phyloP scores from a whole-genome alignment of 2,329 filamentous ascomycete species.

The Ophiostoma australiae region DNA sequence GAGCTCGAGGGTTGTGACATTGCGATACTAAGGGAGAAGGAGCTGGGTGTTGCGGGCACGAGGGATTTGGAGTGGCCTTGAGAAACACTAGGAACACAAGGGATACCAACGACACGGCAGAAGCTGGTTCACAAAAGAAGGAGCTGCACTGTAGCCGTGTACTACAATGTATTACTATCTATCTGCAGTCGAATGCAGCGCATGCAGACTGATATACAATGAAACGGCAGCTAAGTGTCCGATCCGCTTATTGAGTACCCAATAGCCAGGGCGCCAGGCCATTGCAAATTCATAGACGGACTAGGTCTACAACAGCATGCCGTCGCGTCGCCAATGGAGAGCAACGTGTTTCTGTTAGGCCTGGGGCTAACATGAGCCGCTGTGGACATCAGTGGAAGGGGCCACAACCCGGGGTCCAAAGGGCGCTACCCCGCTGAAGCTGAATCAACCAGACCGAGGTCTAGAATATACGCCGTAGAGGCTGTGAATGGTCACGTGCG shows the following conservation, averaged over 20 bases:
- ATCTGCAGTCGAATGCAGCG: background rate
- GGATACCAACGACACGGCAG: background rate
- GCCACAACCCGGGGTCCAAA: background rate
- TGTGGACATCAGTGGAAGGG: background rate
- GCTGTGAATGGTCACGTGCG: background rate
- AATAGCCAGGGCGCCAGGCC: background rate
- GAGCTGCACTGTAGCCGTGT: background rate
- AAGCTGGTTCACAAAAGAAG: background rate
- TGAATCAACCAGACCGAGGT: background rate
- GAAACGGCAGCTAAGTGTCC: background rate
- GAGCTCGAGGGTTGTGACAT: background rate
- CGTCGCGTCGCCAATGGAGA: background rate
- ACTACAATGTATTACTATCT: background rate
- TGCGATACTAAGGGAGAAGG: background rate
- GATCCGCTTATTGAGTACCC: constrained; percentile 1
- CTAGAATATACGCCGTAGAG: background rate
- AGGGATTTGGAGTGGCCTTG: background rate
- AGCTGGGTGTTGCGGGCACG: background rate
- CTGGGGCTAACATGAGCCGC: background rate
- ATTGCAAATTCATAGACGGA: background rate
- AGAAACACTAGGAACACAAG: background rate
- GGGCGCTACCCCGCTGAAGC: constrained; percentile 6
- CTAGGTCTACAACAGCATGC: background rate
- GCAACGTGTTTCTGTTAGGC: background rate
- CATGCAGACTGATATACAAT: background rate